phyloP scores from a whole-genome alignment of 768 basidiomycete species.

The Rhodosporidiobolus odoratus region DNA sequence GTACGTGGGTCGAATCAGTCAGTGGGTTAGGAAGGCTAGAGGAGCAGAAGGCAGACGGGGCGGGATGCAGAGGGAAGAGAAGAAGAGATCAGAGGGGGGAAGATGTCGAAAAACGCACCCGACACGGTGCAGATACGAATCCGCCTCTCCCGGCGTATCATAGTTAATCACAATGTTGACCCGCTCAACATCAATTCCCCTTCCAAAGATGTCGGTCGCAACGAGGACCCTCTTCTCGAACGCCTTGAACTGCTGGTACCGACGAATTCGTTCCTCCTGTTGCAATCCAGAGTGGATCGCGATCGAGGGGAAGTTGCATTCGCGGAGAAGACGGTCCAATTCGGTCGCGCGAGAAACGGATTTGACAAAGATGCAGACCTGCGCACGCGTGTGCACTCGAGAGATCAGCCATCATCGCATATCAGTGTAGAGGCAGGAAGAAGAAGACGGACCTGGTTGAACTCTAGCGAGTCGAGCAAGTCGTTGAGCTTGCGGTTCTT shows the following conservation, averaged over 20 bases:
- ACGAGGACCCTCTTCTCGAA: slow-evolving; percentile 99
- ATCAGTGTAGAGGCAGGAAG: neutral
- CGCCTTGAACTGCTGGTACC: slow-evolving; percentile 96
- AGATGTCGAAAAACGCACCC: too few species aligned
- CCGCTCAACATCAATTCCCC: slow-evolving; percentile 98
- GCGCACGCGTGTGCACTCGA: neutral
- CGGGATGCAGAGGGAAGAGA: neutral
- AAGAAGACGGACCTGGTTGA: slow-evolving; percentile 72
- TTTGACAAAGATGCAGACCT: slow-evolving; percentile 99
- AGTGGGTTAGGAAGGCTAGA: neutral
- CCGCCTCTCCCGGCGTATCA: slow-evolving; percentile 92
- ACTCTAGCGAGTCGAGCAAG: slow-evolving; percentile 87
- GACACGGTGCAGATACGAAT: slow-evolving; percentile 97
- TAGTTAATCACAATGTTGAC: slow-evolving; percentile 99
- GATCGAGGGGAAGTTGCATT: slow-evolving; percentile 98
- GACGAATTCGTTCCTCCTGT: slow-evolving; percentile 92
- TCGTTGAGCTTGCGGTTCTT: slow-evolving; percentile 99
- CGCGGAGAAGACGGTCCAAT: slow-evolving; percentile 87
- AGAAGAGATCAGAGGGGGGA: slow-evolving; percentile 42
- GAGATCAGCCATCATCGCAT: too few species aligned
- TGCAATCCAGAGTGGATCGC: slow-evolving; percentile 89
- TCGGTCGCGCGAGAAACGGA: slow-evolving; percentile 95
- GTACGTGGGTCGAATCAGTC: slow-evolving; percentile 1
- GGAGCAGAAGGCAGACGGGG: neutral
- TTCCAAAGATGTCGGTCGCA: slow-evolving; percentile 97